phyloP scores from a whole-genome alignment of 768 basidiomycete genomes.

The Calocybe cyanea region DNA sequence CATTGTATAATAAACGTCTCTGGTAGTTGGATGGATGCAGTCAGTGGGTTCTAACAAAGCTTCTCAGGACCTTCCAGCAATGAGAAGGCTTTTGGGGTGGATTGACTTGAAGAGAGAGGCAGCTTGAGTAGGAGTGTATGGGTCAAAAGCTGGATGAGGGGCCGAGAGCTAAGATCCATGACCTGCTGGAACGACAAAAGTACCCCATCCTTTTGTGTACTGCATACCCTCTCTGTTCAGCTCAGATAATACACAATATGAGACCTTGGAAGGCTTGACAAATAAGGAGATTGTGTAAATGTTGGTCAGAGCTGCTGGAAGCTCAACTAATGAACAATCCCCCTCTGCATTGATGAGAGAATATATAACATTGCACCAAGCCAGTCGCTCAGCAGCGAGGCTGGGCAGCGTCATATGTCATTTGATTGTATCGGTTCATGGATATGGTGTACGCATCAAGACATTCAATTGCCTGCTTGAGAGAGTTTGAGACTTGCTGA shows the following conservation, averaged over 20 bases:
- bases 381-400: constrained; percentile 22
- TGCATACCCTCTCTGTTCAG: constrained; percentile 7
- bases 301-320: constrained; percentile 24
- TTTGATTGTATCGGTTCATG: constrained; percentile 21
- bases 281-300: constrained; percentile 26
- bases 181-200: constrained; percentile 28
- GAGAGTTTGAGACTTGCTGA: background rate
- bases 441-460: constrained; percentile 30
- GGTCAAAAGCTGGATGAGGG: constrained; percentile 38
- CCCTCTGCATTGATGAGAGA: constrained; percentile 27
- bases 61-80: constrained; percentile 34
- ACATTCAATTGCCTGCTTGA: constrained; percentile 19
- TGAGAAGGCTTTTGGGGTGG: constrained; percentile 24
- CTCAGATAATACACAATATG: constrained; percentile 32
- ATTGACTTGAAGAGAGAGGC: constrained; percentile 31
- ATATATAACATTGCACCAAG: constrained; percentile 24
- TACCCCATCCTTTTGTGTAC: constrained; percentile 33
- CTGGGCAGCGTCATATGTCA: constrained; percentile 29
- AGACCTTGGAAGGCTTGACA: constrained; percentile 18
- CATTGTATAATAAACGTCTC: constrained; percentile 33
- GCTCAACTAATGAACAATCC: constrained; percentile 24
- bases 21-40: constrained; percentile 25
- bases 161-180: constrained; percentile 28
- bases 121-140: constrained; percentile 33
- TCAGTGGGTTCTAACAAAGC: constrained; percentile 29